Conservation (phyloP, 2,329 filamentous ascomycete genomes). For the Verticillium nonalfalfae region DNA sequence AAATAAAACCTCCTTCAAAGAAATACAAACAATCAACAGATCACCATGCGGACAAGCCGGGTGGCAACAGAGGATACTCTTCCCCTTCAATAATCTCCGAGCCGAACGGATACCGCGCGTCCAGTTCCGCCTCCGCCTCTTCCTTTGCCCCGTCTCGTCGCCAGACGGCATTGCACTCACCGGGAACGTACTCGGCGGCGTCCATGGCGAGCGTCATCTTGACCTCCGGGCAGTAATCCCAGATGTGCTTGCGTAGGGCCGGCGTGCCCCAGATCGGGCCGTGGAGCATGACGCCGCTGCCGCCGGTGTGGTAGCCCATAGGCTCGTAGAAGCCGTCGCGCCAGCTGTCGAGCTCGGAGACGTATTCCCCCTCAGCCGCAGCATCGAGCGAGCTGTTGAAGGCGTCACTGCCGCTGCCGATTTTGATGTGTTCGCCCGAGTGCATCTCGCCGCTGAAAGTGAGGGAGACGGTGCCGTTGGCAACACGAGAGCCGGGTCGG, state of each 20-base stretch:
- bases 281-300: slow-evolving; percentile 38
- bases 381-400: slow-evolving; percentile 19
- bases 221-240: slow-evolving; percentile 52
- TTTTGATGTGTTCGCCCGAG: slow-evolving; percentile 19
- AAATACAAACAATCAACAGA: background rate
- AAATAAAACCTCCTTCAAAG: background rate
- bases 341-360: slow-evolving; percentile 41
- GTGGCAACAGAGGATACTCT: slow-evolving; percentile 32
- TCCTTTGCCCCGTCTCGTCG: slow-evolving; percentile 27
- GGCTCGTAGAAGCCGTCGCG: slow-evolving; percentile 47
- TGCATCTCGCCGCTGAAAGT: slow-evolving; percentile 45
- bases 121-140: slow-evolving; percentile 15
- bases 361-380: slow-evolving; percentile 21
- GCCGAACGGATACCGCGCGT: slow-evolving; percentile 23
- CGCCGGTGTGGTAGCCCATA: slow-evolving; percentile 53
- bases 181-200: slow-evolving; percentile 41
- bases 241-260: slow-evolving; percentile 40
- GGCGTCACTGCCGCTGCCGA: slow-evolving; percentile 10
- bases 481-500: slow-evolving; percentile 38
- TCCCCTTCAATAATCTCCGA: slow-evolving; percentile 32
- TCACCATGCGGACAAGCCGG: slow-evolving; percentile 17
- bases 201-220: slow-evolving; percentile 53
- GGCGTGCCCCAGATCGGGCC: slow-evolving; percentile 41
- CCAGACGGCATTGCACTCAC: slow-evolving; percentile 37
- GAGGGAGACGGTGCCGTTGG: slow-evolving; percentile 42